These are phyloP conservation scores for Schizosaccharomyces pombe DNA, from an alignment of 805 yeast species.

Conservation along the genomic window DNA sequence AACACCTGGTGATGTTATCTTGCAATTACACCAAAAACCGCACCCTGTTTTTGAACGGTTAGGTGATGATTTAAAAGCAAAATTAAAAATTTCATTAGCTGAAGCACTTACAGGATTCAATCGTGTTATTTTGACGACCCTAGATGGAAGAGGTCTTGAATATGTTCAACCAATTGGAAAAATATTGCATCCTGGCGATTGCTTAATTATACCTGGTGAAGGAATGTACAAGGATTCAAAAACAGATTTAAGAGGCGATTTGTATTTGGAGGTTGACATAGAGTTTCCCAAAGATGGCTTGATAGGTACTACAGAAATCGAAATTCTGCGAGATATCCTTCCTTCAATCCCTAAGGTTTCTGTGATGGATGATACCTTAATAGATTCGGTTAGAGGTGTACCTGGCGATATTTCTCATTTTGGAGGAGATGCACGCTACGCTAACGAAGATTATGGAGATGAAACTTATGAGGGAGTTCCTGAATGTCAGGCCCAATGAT, in stretches of 20 bases:
- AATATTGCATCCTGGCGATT: slow-evolving; percentile 58
- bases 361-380: neutral
- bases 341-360: neutral
- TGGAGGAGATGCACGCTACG: neutral
- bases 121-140: slow-evolving; percentile 37
- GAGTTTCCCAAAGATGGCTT: slow-evolving; percentile 41
- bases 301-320: slow-evolving; percentile 62
- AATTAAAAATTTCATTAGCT: slow-evolving; percentile 36
- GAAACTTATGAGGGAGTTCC: neutral
- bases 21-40: slow-evolving; percentile 30
- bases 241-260: slow-evolving; percentile 32
- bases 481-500: slow-evolving; percentile 2
- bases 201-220: slow-evolving; percentile 37
- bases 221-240: slow-evolving; percentile 49
- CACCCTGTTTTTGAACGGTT: slow-evolving; percentile 30
- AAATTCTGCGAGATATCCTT: neutral
- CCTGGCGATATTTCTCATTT: neutral
- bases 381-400: neutral
- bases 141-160: slow-evolving; percentile 49
- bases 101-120: slow-evolving; percentile 74
- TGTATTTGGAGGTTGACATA: slow-evolving; percentile 44
- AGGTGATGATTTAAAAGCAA: slow-evolving; percentile 41
- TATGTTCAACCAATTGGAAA: slow-evolving; percentile 51
- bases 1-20: slow-evolving; percentile 45
- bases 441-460: neutral